Evolutionary conservation across 106 monocot species (phyloP).

Genomic region (Vanilla planifolia): DNA sequence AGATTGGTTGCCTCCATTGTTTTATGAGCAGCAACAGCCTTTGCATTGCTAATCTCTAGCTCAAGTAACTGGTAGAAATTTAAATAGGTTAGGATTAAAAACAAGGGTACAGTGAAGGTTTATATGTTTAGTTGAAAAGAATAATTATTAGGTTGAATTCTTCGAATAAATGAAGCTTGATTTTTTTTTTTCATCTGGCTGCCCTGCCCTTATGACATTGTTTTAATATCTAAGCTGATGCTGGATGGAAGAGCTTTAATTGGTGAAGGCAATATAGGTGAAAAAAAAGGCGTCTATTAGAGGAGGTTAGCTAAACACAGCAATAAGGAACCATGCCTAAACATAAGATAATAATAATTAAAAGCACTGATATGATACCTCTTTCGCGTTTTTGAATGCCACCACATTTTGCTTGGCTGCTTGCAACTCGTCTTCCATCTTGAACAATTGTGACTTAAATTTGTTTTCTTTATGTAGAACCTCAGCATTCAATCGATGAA

Average conservation of each 20-base stretch:
- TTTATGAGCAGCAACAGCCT: slow-evolving; percentile 49
- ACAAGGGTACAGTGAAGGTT: too few species aligned
- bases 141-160: too few species aligned
- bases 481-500: slow-evolving; percentile 31
- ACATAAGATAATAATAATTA: not conserved
- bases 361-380: slow-evolving; percentile 33
- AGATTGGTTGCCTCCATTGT: slow-evolving; percentile 54
- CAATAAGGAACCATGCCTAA: not conserved
- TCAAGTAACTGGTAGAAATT: slow-evolving; percentile 42
- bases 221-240: not conserved
- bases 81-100: not conserved
- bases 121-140: too few species aligned
- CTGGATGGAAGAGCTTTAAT: too few species aligned
- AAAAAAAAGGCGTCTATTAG: too few species aligned
- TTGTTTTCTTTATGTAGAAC: slow-evolving; percentile 44
- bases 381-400: slow-evolving; percentile 33
- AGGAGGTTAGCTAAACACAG: too few species aligned
- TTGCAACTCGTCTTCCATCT: slow-evolving; percentile 35
- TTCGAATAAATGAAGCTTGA: too few species aligned
- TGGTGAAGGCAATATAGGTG: too few species aligned
- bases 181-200: too few species aligned
- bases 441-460: slow-evolving; percentile 25
- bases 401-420: slow-evolving; percentile 22
- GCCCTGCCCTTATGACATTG: too few species aligned
- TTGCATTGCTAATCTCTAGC: slow-evolving; percentile 42